Evolutionary conservation across 768 basidiomycete genomes (phyloP), one percentile per base, ranked within the genome.

Genomic region (Leccinum longicurvipes): DNA sequence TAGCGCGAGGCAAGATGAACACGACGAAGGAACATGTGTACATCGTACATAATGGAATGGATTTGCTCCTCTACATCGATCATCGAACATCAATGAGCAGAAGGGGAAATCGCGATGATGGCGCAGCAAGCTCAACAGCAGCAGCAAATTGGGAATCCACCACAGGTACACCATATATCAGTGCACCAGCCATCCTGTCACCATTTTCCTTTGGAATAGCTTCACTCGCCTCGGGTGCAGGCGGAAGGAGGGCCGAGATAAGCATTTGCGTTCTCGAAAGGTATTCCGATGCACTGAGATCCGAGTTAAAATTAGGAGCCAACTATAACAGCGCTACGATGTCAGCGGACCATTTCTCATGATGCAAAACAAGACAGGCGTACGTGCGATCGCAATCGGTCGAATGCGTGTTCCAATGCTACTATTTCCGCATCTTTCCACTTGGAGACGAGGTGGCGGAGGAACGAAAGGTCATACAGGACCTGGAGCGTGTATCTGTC

Each of bases 31-130:
- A 41, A 58, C 64, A 60, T 55, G 58, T 55, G 57, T n/a, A n/a
- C n/a, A n/a, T 47, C 57, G 28, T 55, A 58, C 63, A 56, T 21
- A 59, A 57, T 59, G 48, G 57, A 63, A 57, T 59, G 55, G 57
- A 63, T 59, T 34, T 24, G 53, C 47, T 51, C 54, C 53, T 51
- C 44, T 54, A 32, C 54, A 59, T 56, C 44, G 39, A 61, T 66
- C 60, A 71, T 56, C 66, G 62, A 53, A 50, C 48, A 52, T 82
- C 85, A 55, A 89, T 77, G 54, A 91, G 76, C 46, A 93, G 72
- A 65, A 91, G 74, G 15, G 88, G 88, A 71, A 93, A 90, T 55
- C 91, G 78, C 42, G 87, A 78, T 39, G 84, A 83, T 17, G 89
- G 82, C 60, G 87, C 89, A 21, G 84, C 86, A 29, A 88, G 68